Evolutionary conservation across 306 rosid genomes (phyloP), one percentile per base, ranked within the genome.

Genomic region (Cajanus cajan): DNA sequence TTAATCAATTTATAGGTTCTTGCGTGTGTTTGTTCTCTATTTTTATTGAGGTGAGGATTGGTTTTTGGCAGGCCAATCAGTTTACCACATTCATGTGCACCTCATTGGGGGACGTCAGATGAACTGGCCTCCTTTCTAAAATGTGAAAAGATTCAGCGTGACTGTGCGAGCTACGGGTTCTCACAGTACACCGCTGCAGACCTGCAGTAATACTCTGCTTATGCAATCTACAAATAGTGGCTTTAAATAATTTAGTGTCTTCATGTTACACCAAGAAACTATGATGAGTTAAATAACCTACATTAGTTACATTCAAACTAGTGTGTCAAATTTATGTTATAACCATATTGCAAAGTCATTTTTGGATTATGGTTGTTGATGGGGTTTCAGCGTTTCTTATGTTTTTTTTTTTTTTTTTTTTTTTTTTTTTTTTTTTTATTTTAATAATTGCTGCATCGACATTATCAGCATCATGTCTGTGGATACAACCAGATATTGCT

Each of bases 101-200:
- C 88, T 93, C 71, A 72, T 93, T 15, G 98, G 98, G 41, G 98
- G 98, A 54, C 76, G 98, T 48, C 94, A 93, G 71, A 86, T 93
- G 94, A 78, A 83, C 81, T 93, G 98, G 98, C 94, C 96, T 18
- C 90, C 94, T 4, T 91, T 94, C 84, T 93, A 87, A 85, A 84
- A 12, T 22, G 12, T 13, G 25, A 28, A 54, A 51, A 39, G 77
- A 44, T 63, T 44, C 64, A 6, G 19, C 19, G 19, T 28, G 3
- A 28, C 31, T 28, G 3, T 54, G 5, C 16, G 59, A 64, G 36
- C 51, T 57, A 63, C 21, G 50, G 44, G 50, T 50, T 50, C 18
- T 11, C 4, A 54, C 2, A 25, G 1, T 19, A 9, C 9, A 36
- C 18, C 28, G 0, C 10, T 15, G 4, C 54, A 48, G 8, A 16